phyloP scores from a whole-genome alignment of 2,329 filamentous ascomycete genomes.

The Trichoderma sp. region DNA sequence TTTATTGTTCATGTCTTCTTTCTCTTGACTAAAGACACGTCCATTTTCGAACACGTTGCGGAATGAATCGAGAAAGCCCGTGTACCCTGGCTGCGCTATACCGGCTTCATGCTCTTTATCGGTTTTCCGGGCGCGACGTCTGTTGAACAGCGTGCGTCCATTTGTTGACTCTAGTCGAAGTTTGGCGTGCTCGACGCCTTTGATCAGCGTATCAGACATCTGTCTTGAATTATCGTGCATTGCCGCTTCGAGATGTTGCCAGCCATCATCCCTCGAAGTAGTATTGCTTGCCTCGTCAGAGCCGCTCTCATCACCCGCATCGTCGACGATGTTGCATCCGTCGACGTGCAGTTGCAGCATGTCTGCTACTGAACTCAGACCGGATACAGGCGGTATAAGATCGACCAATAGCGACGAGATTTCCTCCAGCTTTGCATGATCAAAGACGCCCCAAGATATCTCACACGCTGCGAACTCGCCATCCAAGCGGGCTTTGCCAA shows the following conservation, averaged over 20 bases:
- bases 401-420: background rate
- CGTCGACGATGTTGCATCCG: background rate
- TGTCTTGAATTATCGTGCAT: background rate
- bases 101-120: background rate
- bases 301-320: background rate
- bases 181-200: background rate
- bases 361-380: background rate
- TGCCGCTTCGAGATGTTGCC: background rate
- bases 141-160: background rate
- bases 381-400: background rate
- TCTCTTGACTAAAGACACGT: background rate
- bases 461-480: background rate
- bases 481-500: background rate
- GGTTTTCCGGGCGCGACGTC: background rate
- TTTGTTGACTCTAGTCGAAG: background rate
- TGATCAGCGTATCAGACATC: background rate
- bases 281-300: background rate
- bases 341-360: background rate
- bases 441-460: background rate
- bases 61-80: background rate
- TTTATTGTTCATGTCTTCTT: background rate
- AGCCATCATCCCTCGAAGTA: background rate
- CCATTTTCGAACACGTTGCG: background rate
- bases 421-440: background rate
- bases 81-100: background rate